Evolutionary conservation across 2,329 filamentous ascomycete species (phyloP).

Genomic region (Fusarium sp.): DNA sequence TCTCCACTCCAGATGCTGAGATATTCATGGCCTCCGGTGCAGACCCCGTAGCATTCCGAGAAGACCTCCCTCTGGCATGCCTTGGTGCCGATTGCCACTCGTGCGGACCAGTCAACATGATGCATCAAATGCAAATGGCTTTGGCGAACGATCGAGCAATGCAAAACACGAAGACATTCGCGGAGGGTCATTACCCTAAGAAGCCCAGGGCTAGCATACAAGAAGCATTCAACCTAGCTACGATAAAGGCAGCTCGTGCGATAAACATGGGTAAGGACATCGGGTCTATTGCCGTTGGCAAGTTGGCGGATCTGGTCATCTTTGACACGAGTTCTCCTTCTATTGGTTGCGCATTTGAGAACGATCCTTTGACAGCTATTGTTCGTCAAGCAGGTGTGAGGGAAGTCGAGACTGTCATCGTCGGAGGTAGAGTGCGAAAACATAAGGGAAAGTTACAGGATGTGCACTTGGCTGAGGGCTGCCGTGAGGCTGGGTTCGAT

Average conservation of each 20-base stretch:
- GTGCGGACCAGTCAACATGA: conserved; percentile 12
- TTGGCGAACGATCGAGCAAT: not conserved
- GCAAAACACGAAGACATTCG: not conserved
- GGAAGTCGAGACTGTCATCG: conserved; percentile 11
- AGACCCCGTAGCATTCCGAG: conserved; percentile 2
- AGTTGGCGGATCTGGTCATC: not conserved
- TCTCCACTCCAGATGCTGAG: conserved; percentile 12
- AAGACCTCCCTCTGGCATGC: conserved; percentile 10
- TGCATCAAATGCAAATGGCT: conserved; percentile 13
- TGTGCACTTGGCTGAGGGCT: not conserved
- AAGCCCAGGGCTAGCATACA: not conserved
- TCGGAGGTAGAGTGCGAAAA: not conserved
- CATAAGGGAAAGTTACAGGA: not conserved
- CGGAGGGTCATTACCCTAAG: not conserved
- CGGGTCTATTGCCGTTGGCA: not conserved
- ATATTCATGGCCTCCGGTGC: conserved; percentile 18
- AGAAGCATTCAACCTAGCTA: conserved; percentile 5
- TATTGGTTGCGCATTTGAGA: not conserved
- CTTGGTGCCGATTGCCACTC: conserved; percentile 17
- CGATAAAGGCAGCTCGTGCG: conserved; percentile 16
- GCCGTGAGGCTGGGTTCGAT: not conserved
- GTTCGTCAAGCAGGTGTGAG: conserved; percentile 1
- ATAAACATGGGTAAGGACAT: conserved; percentile 1
- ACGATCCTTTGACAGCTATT: conserved; percentile 2
- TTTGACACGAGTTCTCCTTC: conserved; percentile 13